Evolutionary conservation across 2,329 filamentous ascomycete genomes (phyloP).

Genomic region (Neocucurbitaria cava): DNA sequence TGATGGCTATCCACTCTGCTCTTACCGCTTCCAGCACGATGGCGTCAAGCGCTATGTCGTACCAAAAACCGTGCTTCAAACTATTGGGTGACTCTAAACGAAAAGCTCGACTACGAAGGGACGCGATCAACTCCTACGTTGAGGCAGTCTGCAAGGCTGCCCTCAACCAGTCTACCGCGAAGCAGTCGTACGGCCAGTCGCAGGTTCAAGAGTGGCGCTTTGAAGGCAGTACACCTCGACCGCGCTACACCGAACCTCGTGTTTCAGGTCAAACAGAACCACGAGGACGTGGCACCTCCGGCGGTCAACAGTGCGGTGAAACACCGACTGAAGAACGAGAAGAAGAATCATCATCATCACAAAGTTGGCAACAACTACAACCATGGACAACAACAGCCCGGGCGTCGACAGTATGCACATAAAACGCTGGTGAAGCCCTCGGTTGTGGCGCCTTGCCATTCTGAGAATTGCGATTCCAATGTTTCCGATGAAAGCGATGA

Average conservation of each 20-base stretch:
- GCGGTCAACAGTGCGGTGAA: slow-evolving; percentile 41
- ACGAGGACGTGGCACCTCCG: slow-evolving; percentile 23
- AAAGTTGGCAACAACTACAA: slow-evolving; percentile 34
- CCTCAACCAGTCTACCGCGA: slow-evolving; percentile 33
- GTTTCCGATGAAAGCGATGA: neutral
- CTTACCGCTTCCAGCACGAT: slow-evolving; percentile 55
- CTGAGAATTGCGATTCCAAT: neutral
- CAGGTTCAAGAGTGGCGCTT: slow-evolving; percentile 57
- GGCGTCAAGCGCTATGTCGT: slow-evolving; percentile 52
- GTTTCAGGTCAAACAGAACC: slow-evolving; percentile 29
- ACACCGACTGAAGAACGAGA: slow-evolving; percentile 32
- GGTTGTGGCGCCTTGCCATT: slow-evolving; percentile 7
- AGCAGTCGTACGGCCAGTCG: slow-evolving; percentile 43
- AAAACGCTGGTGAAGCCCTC: slow-evolving; percentile 8
- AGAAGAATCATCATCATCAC: slow-evolving; percentile 7
- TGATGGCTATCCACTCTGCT: slow-evolving; percentile 63
- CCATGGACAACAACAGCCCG: slow-evolving; percentile 37
- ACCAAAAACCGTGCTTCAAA: slow-evolving; percentile 59
- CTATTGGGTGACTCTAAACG: slow-evolving; percentile 59
- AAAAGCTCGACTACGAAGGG: slow-evolving; percentile 53
- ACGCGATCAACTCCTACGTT: slow-evolving; percentile 55
- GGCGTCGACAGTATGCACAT: slow-evolving; percentile 19
- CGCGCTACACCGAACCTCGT: slow-evolving; percentile 33
- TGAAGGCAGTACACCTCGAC: slow-evolving; percentile 56
- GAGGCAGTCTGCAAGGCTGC: slow-evolving; percentile 51